Conservation (phyloP, 1,139 yeast genomes). For the Geotrichum klebahnii region DNA sequence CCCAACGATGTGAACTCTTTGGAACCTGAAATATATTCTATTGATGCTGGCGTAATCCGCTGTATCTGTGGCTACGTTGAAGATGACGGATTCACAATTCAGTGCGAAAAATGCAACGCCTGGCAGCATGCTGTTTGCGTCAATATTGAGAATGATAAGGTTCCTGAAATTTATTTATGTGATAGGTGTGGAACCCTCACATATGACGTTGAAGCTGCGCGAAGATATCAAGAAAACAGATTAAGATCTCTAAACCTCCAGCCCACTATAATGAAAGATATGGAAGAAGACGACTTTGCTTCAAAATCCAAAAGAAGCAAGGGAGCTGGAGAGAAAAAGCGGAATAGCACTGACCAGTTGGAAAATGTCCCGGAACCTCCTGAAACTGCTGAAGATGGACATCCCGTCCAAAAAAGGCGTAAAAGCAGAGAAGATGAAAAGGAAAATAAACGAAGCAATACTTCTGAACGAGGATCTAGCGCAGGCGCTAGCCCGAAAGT, state of each 20-base stretch:
- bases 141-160: conserved; percentile 67
- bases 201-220: conserved; percentile 51
- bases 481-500: conserved; percentile 13
- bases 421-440: conserved; percentile 16
- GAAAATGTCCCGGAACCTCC: not conserved
- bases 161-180: conserved; percentile 81
- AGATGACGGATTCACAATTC: conserved; percentile 93
- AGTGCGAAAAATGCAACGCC: conserved; percentile 84
- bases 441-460: conserved; percentile 9
- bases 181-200: conserved; percentile 68
- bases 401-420: conserved; percentile 18
- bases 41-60: conserved; percentile 76
- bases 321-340: not conserved
- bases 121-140: conserved; percentile 95
- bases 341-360: not conserved
- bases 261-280: not conserved
- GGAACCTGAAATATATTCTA: conserved; percentile 45
- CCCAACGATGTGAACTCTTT: conserved; percentile 49
- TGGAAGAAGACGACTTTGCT: conserved; percentile 2
- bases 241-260: conserved; percentile 19
- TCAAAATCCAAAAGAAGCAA: not conserved
- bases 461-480: conserved; percentile 11
- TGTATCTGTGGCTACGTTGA: conserved; percentile 86
- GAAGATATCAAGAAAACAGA: conserved; percentile 31
- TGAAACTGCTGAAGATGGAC: not conserved